phyloP scores from a whole-genome alignment of 2,329 filamentous ascomycete species.

The Botrytis medusae region DNA sequence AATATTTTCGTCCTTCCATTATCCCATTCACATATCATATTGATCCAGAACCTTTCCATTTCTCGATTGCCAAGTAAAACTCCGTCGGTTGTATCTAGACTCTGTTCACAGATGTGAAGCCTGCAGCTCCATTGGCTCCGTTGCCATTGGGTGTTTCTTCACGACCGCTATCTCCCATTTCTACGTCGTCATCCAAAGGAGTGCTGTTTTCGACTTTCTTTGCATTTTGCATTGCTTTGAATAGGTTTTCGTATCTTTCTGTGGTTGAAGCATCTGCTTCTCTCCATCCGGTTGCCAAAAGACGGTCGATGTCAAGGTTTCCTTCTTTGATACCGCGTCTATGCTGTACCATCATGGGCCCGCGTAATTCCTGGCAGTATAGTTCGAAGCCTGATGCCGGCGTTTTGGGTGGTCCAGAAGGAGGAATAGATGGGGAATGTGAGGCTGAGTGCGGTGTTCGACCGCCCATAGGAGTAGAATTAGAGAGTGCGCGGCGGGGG shows the following conservation, averaged over 20 bases:
- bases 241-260: constrained; percentile 11
- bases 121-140: constrained; percentile 24
- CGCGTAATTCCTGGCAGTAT: constrained; percentile 36
- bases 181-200: constrained; percentile 36
- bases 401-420: constrained; percentile 20
- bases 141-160: constrained; percentile 23
- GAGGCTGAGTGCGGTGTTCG: constrained; percentile 20
- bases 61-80: constrained; percentile 14
- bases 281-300: constrained; percentile 36
- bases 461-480: constrained; percentile 15
- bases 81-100: constrained; percentile 20
- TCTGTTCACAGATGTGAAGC: constrained; percentile 39
- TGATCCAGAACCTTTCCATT: constrained; percentile 13
- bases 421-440: constrained; percentile 22
- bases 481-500: constrained; percentile 13
- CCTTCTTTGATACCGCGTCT: constrained; percentile 33
- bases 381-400: constrained; percentile 37
- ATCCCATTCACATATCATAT: not conserved
- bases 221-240: constrained; percentile 4
- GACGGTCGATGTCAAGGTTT: constrained; percentile 35
- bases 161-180: constrained; percentile 41
- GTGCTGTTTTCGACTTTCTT: constrained; percentile 24
- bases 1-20: constrained; percentile 3
- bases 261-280: constrained; percentile 23
- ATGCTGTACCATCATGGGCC: constrained; percentile 30